Base-by-base conservation (phyloP, 148 eudicot species). In the Chenopodium quinoa region DNA sequence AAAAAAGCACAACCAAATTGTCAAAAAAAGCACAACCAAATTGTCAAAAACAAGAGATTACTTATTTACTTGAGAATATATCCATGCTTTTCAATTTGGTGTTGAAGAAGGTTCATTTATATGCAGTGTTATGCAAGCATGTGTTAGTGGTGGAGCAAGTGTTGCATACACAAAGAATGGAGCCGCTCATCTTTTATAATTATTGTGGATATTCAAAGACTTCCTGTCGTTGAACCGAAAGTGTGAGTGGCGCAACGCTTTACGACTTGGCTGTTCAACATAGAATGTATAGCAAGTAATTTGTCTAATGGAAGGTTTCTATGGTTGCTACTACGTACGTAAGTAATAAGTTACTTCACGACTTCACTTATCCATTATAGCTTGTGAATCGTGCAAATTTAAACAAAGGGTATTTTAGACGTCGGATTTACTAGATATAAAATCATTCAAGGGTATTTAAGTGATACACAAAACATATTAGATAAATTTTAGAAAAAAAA, bases 201-300 rank as follows among this genome's bases (percentile, higher is more conserved):
- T 20, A 40, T 71, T 37, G 50, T n/a, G 7, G 44, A 69, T 9
- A 40, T 40, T 32, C 40, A 32, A 69, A 31, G 46, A 69, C 46
- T 32, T 27, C 0, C 31, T 75, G 7, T 75, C 63, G 40, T 25
- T 34, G 2, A 19, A 66, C 80, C 80, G 80, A 78, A 78, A 78
- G 80, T 46, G 80, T 25, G 52, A 25, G 8, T 19, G 62, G 25
- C 27, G 48, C 48, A 29, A 3, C 40, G 13, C 81, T 78, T 78
- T 78, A 32, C 71, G 81, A 68, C 81, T 67, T 50, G 52, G 52
- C 20, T 66, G 3, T 47, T 73, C 32, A 47, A 32, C 73, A 69
- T 31, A 69, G 73, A 11, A 69, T 34, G 73, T 31, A 34, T 34
- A 17, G 17, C 13, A 37, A 71, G 25, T 71, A 27, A 19, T 71